These are phyloP conservation scores for Penicillium frequentans DNA, from an alignment of 2,329 filamentous ascomycete genomes.

Conservation along the genomic window DNA sequence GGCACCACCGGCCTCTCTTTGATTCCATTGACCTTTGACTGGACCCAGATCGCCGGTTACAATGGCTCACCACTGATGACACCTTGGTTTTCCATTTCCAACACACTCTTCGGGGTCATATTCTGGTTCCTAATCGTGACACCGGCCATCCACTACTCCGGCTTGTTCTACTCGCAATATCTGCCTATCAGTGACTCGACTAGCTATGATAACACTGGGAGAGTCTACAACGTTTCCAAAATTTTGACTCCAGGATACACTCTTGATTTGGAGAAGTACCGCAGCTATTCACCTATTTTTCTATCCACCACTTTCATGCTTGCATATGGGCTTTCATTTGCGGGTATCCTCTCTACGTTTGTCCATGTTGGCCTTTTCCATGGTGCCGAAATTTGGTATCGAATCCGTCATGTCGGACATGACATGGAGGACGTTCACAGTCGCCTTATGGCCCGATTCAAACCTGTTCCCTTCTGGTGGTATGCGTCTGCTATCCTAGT, in stretches of 20 bases:
- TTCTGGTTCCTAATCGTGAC: conserved; percentile 64
- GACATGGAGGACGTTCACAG: conserved; percentile 56
- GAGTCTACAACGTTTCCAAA: conserved; percentile 62
- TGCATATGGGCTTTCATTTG: conserved; percentile 70
- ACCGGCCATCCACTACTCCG: conserved; percentile 63
- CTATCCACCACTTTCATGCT: conserved; percentile 71
- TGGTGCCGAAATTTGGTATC: conserved; percentile 64
- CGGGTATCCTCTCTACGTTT: conserved; percentile 68
- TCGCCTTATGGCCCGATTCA: conserved; percentile 59
- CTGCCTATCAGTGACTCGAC: conserved; percentile 68
- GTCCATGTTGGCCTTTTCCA: conserved; percentile 68
- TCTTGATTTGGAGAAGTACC: conserved; percentile 63
- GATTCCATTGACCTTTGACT: conserved; percentile 58
- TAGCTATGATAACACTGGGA: conserved; percentile 71
- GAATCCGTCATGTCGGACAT: conserved; percentile 59
- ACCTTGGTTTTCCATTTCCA: conserved; percentile 73
- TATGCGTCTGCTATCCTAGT: conserved; percentile 49
- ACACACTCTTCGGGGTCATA: conserved; percentile 68
- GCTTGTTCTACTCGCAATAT: conserved; percentile 64
- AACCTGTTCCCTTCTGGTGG: conserved; percentile 59
- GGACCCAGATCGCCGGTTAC: conserved; percentile 70
- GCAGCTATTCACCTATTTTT: conserved; percentile 61
- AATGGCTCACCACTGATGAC: conserved; percentile 68
- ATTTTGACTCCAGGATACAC: conserved; percentile 64
- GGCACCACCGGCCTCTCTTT: conserved; percentile 19